Conservation (phyloP, 768 basidiomycete species). For the Mycena crocata region DNA sequence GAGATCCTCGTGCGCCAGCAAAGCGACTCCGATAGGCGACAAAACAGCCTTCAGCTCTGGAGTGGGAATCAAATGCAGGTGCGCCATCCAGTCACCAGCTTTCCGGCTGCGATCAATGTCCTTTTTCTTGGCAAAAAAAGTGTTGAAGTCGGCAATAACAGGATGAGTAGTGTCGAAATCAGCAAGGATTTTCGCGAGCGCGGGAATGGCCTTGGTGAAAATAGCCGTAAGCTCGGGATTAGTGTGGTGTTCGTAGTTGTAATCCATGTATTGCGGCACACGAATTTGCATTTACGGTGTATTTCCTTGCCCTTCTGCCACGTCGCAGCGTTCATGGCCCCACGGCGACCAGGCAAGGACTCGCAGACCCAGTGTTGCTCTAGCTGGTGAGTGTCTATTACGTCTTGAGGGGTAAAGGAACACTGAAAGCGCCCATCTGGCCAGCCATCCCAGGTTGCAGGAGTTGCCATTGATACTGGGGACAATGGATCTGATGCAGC, state of each 20-base stretch:
- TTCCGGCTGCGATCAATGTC: neutral
- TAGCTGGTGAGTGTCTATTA: neutral
- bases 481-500: too few relatives aligned
- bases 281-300: neutral
- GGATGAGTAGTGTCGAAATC: neutral
- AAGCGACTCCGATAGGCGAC: neutral
- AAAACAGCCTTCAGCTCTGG: neutral
- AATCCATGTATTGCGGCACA: neutral
- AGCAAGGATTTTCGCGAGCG: neutral
- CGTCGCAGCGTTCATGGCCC: neutral
- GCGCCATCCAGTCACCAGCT: neutral
- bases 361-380: neutral
- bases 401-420: neutral
- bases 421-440: conserved; percentile 3
- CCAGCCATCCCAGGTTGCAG: conserved; percentile 13
- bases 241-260: neutral
- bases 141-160: neutral
- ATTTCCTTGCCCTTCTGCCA: conserved; percentile 13
- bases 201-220: neutral
- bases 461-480: too few relatives aligned
- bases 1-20: neutral
- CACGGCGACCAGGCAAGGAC: neutral
- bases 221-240: neutral
- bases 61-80: neutral
- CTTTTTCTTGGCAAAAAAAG: neutral